Evolutionary conservation across 352 stramenopile species (phyloP).

Genomic region (Phytophthora capsici): DNA sequence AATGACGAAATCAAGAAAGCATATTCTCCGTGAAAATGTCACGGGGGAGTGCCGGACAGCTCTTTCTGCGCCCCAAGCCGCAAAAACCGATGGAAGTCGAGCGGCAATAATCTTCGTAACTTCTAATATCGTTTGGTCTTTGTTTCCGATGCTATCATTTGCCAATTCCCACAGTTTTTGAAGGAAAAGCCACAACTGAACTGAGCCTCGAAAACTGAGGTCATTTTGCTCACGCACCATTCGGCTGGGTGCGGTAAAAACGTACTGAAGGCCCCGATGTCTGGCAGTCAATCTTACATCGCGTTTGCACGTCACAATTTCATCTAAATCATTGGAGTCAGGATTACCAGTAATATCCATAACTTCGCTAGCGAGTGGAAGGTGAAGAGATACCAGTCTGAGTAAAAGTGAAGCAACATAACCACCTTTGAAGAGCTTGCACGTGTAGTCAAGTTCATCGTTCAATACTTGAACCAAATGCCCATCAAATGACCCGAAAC

Average conservation of each 20-base stretch:
- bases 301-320: background rate
- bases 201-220: slow-evolving; percentile 33
- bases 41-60: background rate
- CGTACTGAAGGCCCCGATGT: slow-evolving; percentile 17
- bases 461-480: slow-evolving; percentile 16
- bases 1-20: slow-evolving; percentile 28
- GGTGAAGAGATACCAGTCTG: slow-evolving; percentile 11
- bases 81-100: slow-evolving; percentile 12
- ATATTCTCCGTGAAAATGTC: slow-evolving; percentile 14
- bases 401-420: slow-evolving; percentile 5
- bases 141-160: background rate
- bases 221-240: slow-evolving; percentile 26
- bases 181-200: slow-evolving; percentile 38
- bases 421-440: slow-evolving; percentile 5
- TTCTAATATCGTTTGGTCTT: background rate
- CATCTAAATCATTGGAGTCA: background rate
- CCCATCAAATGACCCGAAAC: slow-evolving; percentile 11
- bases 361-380: background rate
- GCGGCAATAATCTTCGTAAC: slow-evolving; percentile 5
- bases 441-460: slow-evolving; percentile 18
- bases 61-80: background rate
- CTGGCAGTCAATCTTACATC: background rate
- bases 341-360: background rate
- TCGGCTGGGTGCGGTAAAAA: slow-evolving; percentile 22
- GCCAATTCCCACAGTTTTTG: slow-evolving; percentile 26